Conservation (phyloP, 73 alveolate species). For the Tetrahymena elliotti region DNA sequence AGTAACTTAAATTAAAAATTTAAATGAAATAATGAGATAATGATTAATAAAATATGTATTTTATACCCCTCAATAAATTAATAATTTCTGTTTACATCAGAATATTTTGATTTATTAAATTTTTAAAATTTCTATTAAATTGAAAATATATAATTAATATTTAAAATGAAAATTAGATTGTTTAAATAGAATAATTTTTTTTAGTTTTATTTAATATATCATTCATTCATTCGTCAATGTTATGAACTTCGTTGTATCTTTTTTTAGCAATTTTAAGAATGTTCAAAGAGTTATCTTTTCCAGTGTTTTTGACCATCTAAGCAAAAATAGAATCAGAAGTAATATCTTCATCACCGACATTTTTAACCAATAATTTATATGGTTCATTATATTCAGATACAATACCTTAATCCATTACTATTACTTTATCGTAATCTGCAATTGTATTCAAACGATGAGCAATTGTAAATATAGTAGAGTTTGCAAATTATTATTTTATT, state of each 20-base stretch:
- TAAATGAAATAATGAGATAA: no score
- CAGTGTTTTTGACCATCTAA: background rate
- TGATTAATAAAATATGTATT: no score
- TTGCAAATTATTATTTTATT: slow-evolving; percentile 38
- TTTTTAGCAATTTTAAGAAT: background rate
- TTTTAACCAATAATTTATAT: slow-evolving; percentile 3
- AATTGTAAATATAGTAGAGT: slow-evolving; percentile 57
- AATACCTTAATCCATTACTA: slow-evolving; percentile 25
- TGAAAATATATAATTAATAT: no score
- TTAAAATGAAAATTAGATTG: no score
- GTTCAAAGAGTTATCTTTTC: background rate
- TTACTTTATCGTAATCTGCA: slow-evolving; percentile 19
- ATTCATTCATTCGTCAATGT: background rate
- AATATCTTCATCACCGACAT: background rate
- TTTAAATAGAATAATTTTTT: no score
- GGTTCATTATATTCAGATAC: slow-evolving; percentile 25
- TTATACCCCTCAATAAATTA: no score
- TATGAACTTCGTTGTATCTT: background rate
- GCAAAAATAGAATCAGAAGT: background rate
- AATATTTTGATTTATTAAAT: no score
- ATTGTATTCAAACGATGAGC: slow-evolving; percentile 52
- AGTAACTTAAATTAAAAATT: no score
- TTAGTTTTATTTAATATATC: no score
- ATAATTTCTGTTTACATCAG: no score
- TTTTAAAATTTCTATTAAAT: no score